Evolutionary conservation across 2,329 filamentous ascomycete species (phyloP).

Genomic region (Sclerotinia sclerotiorum): DNA sequence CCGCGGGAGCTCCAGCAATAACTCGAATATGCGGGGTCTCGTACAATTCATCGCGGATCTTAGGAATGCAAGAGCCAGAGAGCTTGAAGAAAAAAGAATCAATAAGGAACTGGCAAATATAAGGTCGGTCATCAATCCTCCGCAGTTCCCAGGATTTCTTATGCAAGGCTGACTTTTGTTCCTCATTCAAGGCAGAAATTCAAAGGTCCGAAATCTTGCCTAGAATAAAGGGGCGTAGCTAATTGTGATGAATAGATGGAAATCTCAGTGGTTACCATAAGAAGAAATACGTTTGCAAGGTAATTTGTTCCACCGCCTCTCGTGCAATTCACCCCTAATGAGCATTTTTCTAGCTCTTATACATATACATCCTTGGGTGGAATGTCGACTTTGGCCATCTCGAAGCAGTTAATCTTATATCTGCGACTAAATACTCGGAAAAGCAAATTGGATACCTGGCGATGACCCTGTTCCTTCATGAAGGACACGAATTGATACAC

Average conservation of each 20-base stretch:
- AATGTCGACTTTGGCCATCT: conserved; percentile 99
- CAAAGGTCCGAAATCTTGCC: conserved; percentile 57
- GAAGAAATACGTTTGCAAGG: conserved; percentile 99
- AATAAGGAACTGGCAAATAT: conserved; percentile 99
- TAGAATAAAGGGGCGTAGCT: conserved; percentile 25
- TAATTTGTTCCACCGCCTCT: conserved; percentile 38
- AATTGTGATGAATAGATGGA: conserved; percentile 57
- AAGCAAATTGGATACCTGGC: conserved; percentile 99
- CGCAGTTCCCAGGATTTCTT: conserved; percentile 18
- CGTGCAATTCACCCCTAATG: background rate
- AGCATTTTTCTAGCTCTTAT: conserved; percentile 61
- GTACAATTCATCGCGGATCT: conserved; percentile 98
- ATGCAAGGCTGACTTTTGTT: conserved; percentile 32
- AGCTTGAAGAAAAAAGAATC: conserved; percentile 97
- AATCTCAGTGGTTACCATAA: conserved; percentile 95
- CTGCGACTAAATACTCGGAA: conserved; percentile 94
- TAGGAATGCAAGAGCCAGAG: conserved; percentile 88
- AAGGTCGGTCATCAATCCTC: conserved; percentile 51
- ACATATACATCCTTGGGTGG: conserved; percentile 99
- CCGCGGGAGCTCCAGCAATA: conserved; percentile 60
- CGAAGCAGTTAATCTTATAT: conserved; percentile 96
- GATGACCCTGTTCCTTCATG: conserved; percentile 94
- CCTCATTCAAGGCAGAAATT: conserved; percentile 74
- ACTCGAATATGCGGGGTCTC: conserved; percentile 74
- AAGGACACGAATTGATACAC: conserved; percentile 93